A percentile compares a stretch with the other conserved stretches of the same genome.
phyloP scores from a whole-genome alignment of 2,329 filamentous ascomycete genomes.

The Biscogniauxia marginata region DNA sequence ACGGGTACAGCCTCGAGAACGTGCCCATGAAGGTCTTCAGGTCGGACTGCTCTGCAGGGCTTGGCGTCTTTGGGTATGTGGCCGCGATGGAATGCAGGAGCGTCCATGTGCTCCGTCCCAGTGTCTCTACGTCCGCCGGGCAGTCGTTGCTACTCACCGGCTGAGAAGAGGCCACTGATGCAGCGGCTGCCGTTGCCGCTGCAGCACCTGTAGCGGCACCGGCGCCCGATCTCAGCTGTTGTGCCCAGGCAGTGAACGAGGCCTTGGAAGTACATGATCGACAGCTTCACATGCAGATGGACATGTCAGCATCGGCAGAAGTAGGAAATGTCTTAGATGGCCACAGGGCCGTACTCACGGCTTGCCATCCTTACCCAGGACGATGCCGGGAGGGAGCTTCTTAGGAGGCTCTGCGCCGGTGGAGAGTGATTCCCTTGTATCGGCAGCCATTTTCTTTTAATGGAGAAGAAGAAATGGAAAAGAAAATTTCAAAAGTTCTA shows the following conservation, averaged over 20 bases:
- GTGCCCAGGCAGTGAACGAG: slow-evolving; percentile 60
- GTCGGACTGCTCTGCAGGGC: slow-evolving; percentile 68
- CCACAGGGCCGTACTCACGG: slow-evolving; percentile 55
- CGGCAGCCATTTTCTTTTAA: slow-evolving; percentile 36
- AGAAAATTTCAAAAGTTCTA: slow-evolving; percentile 5
- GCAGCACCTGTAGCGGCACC: slow-evolving; percentile 34
- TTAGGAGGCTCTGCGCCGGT: slow-evolving; percentile 37
- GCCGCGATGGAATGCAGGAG: slow-evolving; percentile 90
- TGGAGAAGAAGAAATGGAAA: slow-evolving; percentile 1
- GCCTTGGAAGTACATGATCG: slow-evolving; percentile 67
- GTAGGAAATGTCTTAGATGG: neutral
- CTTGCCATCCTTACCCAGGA: slow-evolving; percentile 79
- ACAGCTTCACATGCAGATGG: slow-evolving; percentile 50
- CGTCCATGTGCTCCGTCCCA: slow-evolving; percentile 90
- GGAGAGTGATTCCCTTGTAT: slow-evolving; percentile 33
- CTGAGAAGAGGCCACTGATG: slow-evolving; percentile 25
- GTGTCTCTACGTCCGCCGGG: slow-evolving; percentile 82
- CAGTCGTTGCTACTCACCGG: slow-evolving; percentile 64
- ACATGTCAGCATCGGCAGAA: slow-evolving; percentile 10
- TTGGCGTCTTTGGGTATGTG: slow-evolving; percentile 73
- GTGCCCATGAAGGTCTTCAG: slow-evolving; percentile 74
- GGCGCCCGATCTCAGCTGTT: slow-evolving; percentile 43
- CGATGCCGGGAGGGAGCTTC: slow-evolving; percentile 67
- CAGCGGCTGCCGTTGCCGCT: slow-evolving; percentile 33
- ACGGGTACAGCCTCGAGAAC: slow-evolving; percentile 88